A percentile compares a stretch with the other conserved stretches of the same genome.
Conservation (phyloP, 2,329 filamentous ascomycete species). For the Grosmannia huntii region DNA sequence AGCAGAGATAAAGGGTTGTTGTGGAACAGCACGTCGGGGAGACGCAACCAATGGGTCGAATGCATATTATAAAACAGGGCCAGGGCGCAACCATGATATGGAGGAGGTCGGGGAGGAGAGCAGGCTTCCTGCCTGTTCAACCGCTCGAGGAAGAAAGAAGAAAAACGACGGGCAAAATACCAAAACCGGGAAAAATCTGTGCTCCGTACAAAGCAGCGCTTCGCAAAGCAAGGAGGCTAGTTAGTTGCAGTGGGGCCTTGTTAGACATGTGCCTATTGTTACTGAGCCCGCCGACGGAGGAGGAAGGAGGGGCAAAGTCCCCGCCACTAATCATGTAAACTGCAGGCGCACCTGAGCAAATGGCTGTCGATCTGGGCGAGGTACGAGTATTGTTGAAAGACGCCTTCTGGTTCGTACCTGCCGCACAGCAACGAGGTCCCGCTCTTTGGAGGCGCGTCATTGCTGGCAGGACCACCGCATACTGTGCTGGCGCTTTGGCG, state of each 20-base stretch:
- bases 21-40: neutral
- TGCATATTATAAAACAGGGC: neutral
- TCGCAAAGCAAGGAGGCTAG: neutral
- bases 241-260: neutral
- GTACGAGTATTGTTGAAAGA: neutral
- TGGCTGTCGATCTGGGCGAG: neutral
- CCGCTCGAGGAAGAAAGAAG: neutral
- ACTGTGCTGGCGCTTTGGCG: neutral
- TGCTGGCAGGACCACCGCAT: neutral
- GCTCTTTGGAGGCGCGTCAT: neutral
- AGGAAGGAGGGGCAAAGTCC: neutral
- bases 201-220: neutral
- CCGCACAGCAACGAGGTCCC: neutral
- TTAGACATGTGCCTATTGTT: neutral
- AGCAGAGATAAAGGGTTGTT: neutral
- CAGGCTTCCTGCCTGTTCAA: neutral
- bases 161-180: neutral
- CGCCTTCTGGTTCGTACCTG: neutral
- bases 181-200: neutral
- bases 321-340: neutral
- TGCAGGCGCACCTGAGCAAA: neutral
- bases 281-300: neutral
- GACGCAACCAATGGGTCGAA: neutral
- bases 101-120: neutral
- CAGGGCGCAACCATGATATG: neutral